Evolutionary conservation across 2,329 filamentous ascomycete genomes (phyloP), one percentile per base, ranked within the genome.

Genomic region (Neonectria punicea): DNA sequence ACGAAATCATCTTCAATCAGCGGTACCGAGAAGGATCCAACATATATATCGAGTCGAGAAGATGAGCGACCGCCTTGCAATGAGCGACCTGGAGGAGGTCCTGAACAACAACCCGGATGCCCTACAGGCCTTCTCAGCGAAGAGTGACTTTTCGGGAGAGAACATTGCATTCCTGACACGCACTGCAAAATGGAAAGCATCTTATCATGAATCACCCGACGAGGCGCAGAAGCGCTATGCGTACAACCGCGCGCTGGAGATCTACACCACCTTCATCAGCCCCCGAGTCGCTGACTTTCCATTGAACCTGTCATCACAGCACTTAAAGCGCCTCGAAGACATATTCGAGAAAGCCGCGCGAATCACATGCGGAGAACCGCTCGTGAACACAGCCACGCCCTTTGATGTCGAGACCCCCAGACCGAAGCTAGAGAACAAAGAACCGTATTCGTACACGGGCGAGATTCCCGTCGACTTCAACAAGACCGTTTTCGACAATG

Each of bases 91-190:
- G 4, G 89, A 92, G 61, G 81, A 86, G 63, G 85, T 87, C 3
- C 80, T 92, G 0, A 79, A 83, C 36, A 80, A 83, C 58, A 89
- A 90, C 73, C 85, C 88, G 0, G 79, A 82, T 1, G 86, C 86
- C 0, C 81, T 92, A 0, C 86, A 89, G 61, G 78, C 87, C 53
- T 92, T 90, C 74, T 89, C 90, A 0, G 89, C 89, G 0, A 79
- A 86, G 2, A 83, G 85, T 44, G 90, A 92, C 68, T 91, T 92
- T 74, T 91, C 89, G 0, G 89, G 89, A 20, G 90, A 92, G 75
- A 92, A 92, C 71, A 88, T 92, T 68, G 85, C 89, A 36, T 92
- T 92, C 74, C 79, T 92, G 2, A 87, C 83, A 9, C 80, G 82
- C n/a, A 84, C 90, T 1, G 79, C 82, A 1, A 81, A 83, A 53